Conservation (phyloP, 805 yeast species). For the Yarrowia osloensis region DNA sequence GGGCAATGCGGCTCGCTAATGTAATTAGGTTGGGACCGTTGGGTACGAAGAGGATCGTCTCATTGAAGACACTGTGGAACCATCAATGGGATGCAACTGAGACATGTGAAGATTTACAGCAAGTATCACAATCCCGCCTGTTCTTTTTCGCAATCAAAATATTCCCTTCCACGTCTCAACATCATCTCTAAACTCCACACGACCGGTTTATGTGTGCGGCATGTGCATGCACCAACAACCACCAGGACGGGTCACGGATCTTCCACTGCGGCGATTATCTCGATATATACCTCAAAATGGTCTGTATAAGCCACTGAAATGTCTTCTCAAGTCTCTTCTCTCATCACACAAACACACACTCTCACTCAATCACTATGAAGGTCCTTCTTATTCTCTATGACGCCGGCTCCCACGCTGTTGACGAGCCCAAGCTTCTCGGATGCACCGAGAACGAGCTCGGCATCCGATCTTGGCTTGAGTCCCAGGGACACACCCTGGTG, state of each 20-base stretch:
- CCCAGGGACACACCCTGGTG: slow-evolving; percentile 65
- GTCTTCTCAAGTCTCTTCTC: background rate
- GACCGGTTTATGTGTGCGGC: no score
- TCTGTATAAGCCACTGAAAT: background rate
- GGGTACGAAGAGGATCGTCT: background rate
- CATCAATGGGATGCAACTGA: no score
- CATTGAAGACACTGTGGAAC: background rate
- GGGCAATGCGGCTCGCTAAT: background rate
- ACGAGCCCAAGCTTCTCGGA: slow-evolving; percentile 65
- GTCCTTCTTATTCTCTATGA: slow-evolving; percentile 53
- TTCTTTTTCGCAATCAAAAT: no score
- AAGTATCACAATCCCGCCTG: no score
- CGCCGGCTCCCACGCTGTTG: slow-evolving; percentile 51
- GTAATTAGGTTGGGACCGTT: background rate
- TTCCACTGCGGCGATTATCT: background rate
- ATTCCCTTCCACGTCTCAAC: no score
- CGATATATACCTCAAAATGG: background rate
- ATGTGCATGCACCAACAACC: background rate
- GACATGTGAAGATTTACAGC: no score
- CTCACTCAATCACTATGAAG: slow-evolving; percentile 38
- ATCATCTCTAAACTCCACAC: no score
- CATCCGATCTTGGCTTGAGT: slow-evolving; percentile 61
- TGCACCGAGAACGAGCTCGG: slow-evolving; percentile 67
- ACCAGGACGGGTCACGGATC: background rate
- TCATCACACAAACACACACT: background rate